Evolutionary conservation across 768 basidiomycete species (phyloP).

Genomic region (Cyclocybe cylindracea): DNA sequence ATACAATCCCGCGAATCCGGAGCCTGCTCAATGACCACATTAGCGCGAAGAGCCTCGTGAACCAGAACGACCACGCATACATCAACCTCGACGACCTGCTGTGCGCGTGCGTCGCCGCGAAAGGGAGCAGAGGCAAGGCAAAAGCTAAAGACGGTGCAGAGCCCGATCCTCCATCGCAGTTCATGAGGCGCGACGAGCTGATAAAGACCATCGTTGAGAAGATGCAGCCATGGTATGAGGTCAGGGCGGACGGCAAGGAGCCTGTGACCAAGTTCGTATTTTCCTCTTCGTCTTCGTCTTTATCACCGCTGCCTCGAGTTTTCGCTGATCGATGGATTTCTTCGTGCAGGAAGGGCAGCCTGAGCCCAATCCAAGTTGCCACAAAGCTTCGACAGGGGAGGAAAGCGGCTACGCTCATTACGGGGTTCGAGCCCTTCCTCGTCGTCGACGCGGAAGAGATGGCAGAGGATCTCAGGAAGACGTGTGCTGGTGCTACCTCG

Average conservation of each 20-base stretch:
- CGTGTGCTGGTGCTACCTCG: slow-evolving; percentile 80
- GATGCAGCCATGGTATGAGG: slow-evolving; percentile 81
- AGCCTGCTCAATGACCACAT: slow-evolving; percentile 65
- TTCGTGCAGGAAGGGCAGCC: slow-evolving; percentile 65
- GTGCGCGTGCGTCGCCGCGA: slow-evolving; percentile 33
- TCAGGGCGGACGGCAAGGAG: slow-evolving; percentile 57
- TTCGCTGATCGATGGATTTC: neutral
- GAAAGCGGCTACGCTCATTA: slow-evolving; percentile 74
- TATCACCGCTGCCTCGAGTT: neutral
- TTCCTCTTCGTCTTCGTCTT: neutral
- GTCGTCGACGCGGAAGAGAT: slow-evolving; percentile 67
- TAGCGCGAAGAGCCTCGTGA: slow-evolving; percentile 57
- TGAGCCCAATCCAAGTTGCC: slow-evolving; percentile 69
- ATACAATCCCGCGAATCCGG: slow-evolving; percentile 58
- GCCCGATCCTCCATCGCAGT: slow-evolving; percentile 34
- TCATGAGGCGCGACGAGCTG: slow-evolving; percentile 69
- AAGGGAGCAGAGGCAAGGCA: slow-evolving; percentile 28
- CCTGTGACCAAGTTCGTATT: slow-evolving; percentile 55
- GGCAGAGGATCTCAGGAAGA: slow-evolving; percentile 74
- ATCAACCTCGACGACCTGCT: slow-evolving; percentile 66
- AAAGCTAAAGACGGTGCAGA: slow-evolving; percentile 27
- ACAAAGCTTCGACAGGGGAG: slow-evolving; percentile 78
- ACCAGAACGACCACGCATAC: slow-evolving; percentile 64
- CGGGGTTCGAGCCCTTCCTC: slow-evolving; percentile 78
- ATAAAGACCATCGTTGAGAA: slow-evolving; percentile 50